Base-by-base conservation (phyloP, 768 basidiomycete genomes). In the Leccinum subgranulosum region DNA sequence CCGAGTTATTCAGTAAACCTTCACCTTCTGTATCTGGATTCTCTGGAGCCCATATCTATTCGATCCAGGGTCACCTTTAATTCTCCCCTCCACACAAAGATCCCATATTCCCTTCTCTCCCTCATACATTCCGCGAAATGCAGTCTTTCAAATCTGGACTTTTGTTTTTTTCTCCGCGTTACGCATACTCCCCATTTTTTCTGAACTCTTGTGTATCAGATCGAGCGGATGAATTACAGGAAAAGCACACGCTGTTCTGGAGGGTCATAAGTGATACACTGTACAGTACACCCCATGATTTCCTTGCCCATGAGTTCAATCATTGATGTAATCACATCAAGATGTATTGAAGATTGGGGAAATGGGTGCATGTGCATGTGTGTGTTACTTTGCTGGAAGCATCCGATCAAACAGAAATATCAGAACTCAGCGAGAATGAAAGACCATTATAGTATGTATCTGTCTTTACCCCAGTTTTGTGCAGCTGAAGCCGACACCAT, bases 221-320 rank as follows among this genome's bases (percentile, higher is more conserved):
- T 69, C 81, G 90, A 28, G 91, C 95, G 5, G 93, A 96, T 55
- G 95, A 95, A 71, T 76, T 99, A 11, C 89, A 98, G 51, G 92
- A 91, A 46, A 97, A 95, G 69, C 91, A 98, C 66, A 98, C 97
- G 0, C 73, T 98, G 9, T 99, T 98, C 60, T 96, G 95, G n/a
- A 82, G 92, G 49, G 82, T 85, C 53, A 81, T 93, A 14, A 92
- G 93, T 4, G 92, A 94, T 67, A 94, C 94, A 0, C 75, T 96
- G 43, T 96, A 87, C 75, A 96, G 93, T 92, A 71, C 65, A 86
- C 79, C 17, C 14, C 46, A 41, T 33, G 14, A 3, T 5, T 7
- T 23, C n/a, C 17, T 28, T 25, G 17, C 31, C 15, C 6, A 7
- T 45, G 10, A 27, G 4, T 54, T 45, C 15, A 19, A 45, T 19